phyloP scores from a whole-genome alignment of 768 basidiomycete species.

The Collybia nuda region DNA sequence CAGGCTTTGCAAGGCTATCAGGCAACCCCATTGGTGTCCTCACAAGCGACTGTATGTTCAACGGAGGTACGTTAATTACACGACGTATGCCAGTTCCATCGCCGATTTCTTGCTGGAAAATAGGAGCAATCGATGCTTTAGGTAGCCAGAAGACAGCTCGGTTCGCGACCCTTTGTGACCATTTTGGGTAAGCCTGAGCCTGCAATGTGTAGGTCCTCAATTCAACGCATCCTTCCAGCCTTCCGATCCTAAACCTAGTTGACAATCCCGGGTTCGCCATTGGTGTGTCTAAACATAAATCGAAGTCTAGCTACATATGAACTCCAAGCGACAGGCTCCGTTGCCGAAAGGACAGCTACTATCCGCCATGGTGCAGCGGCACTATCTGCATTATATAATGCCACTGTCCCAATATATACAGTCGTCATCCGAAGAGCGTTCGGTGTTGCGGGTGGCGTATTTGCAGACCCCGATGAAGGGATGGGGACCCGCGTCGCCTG shows the following conservation, averaged over 20 bases:
- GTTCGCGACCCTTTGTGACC: constrained; percentile 37
- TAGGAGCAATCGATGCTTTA: constrained; percentile 38
- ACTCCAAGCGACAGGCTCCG: constrained; percentile 21
- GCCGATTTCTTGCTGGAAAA: not conserved
- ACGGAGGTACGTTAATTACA: constrained; percentile 28
- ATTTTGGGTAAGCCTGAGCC: constrained; percentile 30
- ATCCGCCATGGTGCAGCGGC: constrained; percentile 38
- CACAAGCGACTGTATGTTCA: constrained; percentile 36
- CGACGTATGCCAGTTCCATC: not conserved
- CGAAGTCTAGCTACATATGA: too few relatives aligned
- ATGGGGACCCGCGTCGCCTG: constrained; percentile 34
- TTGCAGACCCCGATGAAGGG: constrained; percentile 36
- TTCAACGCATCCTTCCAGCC: constrained; percentile 12
- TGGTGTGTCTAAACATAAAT: constrained; percentile 15
- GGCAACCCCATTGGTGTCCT: constrained; percentile 34
- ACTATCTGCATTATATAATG: constrained; percentile 35
- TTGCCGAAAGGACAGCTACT: constrained; percentile 36
- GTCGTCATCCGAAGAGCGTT: constrained; percentile 37
- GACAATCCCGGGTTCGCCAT: constrained; percentile 41
- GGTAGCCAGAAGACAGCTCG: constrained; percentile 38
- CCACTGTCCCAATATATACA: constrained; percentile 35
- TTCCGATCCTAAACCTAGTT: constrained; percentile 39
- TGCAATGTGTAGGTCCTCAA: not conserved
- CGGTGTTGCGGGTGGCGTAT: constrained; percentile 38
- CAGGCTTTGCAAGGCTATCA: constrained; percentile 35